Evolutionary conservation across 495 filamentous ascomycete species (phyloP), one percentile per base, ranked within the genome.

Genomic region (Amniculicola lignicola): DNA sequence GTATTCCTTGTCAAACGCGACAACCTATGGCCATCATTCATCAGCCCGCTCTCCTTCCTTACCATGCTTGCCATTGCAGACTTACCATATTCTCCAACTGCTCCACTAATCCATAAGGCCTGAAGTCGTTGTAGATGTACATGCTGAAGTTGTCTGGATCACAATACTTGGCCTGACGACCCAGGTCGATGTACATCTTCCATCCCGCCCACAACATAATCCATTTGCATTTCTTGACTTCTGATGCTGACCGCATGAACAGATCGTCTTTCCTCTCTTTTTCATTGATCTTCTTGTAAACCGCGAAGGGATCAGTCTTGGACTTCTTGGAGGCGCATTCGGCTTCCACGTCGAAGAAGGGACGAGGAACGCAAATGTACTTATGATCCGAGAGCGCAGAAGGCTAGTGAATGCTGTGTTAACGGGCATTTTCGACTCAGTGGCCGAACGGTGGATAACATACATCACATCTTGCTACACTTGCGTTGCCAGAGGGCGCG

Each of bases 41-140:
- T 11, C 16, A 3, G 1, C 18, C 25, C 4, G n/a, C 37, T 11
- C 5, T 25, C 10, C 15, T 2, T 7, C 11, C 12, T 10, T 21
- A 3, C 22, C 4, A 42, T 18, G 3, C 10, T 52, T 15, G n/a
- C n/a, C n/a, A n/a, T n/a, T n/a, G 15, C 4, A 29, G 7, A 41
- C 40, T 22, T 63, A 69, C 62, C 11, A 64, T 31, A 53, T 78
- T 78, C 45, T 73, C 66, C 11, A 75, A 51, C 6, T 72, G 47
- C 53, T 79, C 75, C 31, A 65, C 23, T 2, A 70, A 49, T 4
- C 73, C 77, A 37, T 69, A 74, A 0, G 68, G 70, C 24, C 47
- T 53, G 23, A 47, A 68, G 37, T 78, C 71, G 40, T 73, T 74
- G 53, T 67, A 74, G 37, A 68, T 68, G 44, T 74, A 65, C 71